These are phyloP conservation scores for Xylaria castorea DNA, from an alignment of 495 filamentous ascomycete species.

Conservation along the genomic window DNA sequence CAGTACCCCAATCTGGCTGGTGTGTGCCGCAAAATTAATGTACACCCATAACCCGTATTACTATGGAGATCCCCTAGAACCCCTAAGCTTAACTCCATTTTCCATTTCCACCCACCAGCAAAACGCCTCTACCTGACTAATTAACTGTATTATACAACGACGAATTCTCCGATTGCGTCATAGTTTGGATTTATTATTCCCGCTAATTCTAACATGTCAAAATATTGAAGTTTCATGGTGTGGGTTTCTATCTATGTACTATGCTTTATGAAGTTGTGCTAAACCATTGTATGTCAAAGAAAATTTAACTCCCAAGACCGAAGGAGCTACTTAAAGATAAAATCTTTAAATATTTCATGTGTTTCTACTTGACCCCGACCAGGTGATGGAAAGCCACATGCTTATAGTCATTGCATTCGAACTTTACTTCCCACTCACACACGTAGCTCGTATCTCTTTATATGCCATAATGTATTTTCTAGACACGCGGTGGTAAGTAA, in stretches of 20 bases:
- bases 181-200: neutral
- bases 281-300: too few species aligned
- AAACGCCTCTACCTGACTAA: neutral
- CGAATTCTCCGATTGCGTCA: neutral
- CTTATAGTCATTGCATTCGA: neutral
- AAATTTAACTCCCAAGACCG: too few species aligned
- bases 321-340: too few species aligned
- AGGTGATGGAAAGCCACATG: neutral
- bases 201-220: neutral
- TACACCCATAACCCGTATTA: slow-evolving; percentile 8
- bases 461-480: neutral
- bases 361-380: neutral
- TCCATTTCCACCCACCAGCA: neutral
- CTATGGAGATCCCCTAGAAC: neutral
- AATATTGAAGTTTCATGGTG: neutral
- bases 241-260: neutral
- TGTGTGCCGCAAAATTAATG: neutral
- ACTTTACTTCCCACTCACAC: neutral
- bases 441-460: neutral
- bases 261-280: too few species aligned
- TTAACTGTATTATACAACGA: neutral
- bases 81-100: neutral
- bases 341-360: too few species aligned
- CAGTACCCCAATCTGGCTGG: neutral
- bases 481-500: neutral